Conservation (phyloP, 2,329 filamentous ascomycete species). For the Alternaria burnsii region DNA sequence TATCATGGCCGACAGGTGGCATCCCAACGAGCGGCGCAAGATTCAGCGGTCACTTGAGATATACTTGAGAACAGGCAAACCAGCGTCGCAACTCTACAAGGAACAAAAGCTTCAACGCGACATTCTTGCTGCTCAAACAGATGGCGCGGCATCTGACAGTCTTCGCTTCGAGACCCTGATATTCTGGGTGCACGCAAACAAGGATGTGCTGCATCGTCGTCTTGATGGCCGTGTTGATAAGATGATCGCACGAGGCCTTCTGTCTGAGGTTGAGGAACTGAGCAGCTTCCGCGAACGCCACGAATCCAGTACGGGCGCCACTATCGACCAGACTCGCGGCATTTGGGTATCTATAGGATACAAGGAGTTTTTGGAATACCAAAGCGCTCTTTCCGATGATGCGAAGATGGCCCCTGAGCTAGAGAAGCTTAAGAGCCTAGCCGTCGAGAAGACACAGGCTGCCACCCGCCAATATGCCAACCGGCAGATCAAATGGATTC, state of each 20-base stretch:
- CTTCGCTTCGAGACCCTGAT: constrained; percentile 70
- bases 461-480: constrained; percentile 89
- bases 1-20: constrained; percentile 88
- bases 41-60: constrained; percentile 91
- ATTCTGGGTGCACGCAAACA: constrained; percentile 86
- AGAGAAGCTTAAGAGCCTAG: constrained; percentile 64
- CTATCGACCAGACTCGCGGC: constrained; percentile 77
- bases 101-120: constrained; percentile 66
- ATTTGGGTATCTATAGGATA: constrained; percentile 98
- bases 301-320: constrained; percentile 56
- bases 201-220: constrained; percentile 68
- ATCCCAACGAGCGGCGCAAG: constrained; percentile 90
- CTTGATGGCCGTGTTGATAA: constrained; percentile 81
- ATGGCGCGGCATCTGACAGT: neutral
- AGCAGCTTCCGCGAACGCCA: constrained; percentile 57
- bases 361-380: constrained; percentile 84
- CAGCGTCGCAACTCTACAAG: constrained; percentile 85
- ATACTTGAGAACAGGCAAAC: constrained; percentile 80
- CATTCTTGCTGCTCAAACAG: constrained; percentile 18
- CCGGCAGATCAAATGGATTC: constrained; percentile 86
- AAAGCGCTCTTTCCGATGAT: constrained; percentile 50
- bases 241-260: constrained; percentile 75
- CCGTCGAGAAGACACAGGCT: constrained; percentile 78
- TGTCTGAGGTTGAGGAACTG: constrained; percentile 69
- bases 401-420: constrained; percentile 54